phyloP scores from a whole-genome alignment of 2,329 filamentous ascomycete genomes.

The Diplodia seriata region DNA sequence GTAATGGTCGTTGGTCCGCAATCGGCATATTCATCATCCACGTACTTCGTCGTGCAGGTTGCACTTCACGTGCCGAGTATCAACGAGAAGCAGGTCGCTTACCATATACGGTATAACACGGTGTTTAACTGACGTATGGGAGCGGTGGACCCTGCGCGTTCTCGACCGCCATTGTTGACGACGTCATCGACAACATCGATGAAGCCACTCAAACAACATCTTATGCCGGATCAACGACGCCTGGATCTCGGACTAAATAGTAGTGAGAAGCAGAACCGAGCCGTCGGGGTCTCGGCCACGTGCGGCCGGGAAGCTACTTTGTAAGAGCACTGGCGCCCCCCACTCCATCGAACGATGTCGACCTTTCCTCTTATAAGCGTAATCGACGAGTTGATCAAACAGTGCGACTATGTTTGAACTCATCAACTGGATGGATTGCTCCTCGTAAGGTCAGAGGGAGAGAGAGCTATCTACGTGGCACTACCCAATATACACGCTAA shows the following conservation, averaged over 20 bases:
- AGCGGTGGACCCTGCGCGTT: background rate
- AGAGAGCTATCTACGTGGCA: too few species aligned
- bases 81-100: background rate
- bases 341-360: background rate
- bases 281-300: slow-evolving; percentile 1
- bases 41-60: background rate
- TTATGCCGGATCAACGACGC: background rate
- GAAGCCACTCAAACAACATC: too few species aligned
- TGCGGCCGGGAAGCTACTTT: background rate
- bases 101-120: background rate
- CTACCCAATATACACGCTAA: too few species aligned
- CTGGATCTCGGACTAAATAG: background rate
- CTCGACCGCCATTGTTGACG: background rate
- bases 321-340: background rate
- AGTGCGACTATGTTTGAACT: too few species aligned
- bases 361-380: background rate
- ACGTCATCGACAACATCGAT: background rate
- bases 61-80: background rate
- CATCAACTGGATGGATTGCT: too few species aligned
- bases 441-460: too few species aligned
- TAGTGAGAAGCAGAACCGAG: background rate
- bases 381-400: background rate
- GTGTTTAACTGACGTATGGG: background rate
- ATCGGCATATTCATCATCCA: too few species aligned
- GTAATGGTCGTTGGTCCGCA: background rate